A percentile compares a stretch with the other conserved stretches of the same genome.
phyloP scores from a whole-genome alignment of 2,329 filamentous ascomycete genomes.

The Ophiocordyceps polyrhachis-furcata region DNA sequence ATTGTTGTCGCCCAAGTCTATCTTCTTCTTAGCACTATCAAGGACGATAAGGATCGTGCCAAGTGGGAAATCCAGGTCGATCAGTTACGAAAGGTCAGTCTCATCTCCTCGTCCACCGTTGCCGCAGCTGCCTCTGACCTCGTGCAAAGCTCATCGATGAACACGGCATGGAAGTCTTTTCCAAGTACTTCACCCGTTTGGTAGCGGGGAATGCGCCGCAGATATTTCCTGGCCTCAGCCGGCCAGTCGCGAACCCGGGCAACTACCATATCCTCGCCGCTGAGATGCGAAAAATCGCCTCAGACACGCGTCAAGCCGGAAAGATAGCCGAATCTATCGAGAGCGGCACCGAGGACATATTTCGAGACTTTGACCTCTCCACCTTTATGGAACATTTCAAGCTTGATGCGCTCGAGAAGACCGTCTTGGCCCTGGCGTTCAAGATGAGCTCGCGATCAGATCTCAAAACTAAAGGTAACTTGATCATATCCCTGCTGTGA shows the following conservation, averaged over 20 bases:
- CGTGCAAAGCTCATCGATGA: constrained; percentile 66
- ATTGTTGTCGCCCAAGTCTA: constrained; percentile 93
- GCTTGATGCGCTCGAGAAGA: constrained; percentile 73
- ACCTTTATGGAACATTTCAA: constrained; percentile 95
- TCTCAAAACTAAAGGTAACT: constrained; percentile 71
- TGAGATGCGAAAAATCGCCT: constrained; percentile 73
- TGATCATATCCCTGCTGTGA: not conserved
- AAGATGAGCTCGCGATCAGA: constrained; percentile 66
- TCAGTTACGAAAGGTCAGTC: constrained; percentile 74
- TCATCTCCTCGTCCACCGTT: not conserved
- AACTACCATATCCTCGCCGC: constrained; percentile 67
- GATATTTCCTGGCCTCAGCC: constrained; percentile 67
- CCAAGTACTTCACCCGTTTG: constrained; percentile 86
- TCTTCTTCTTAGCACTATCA: constrained; percentile 82
- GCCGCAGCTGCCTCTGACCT: not conserved
- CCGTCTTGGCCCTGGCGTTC: constrained; percentile 73
- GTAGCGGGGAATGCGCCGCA: constrained; percentile 79
- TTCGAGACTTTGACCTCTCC: constrained; percentile 89
- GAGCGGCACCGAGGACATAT: constrained; percentile 76
- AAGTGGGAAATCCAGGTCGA: constrained; percentile 90
- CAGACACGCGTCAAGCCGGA: constrained; percentile 62
- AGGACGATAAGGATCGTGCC: constrained; percentile 73
- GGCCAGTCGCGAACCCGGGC: constrained; percentile 54
- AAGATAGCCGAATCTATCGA: constrained; percentile 92
- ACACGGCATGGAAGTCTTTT: constrained; percentile 97